Conservation (phyloP, 169 alveolate genomes). For the Plasmodium adleri region DNA sequence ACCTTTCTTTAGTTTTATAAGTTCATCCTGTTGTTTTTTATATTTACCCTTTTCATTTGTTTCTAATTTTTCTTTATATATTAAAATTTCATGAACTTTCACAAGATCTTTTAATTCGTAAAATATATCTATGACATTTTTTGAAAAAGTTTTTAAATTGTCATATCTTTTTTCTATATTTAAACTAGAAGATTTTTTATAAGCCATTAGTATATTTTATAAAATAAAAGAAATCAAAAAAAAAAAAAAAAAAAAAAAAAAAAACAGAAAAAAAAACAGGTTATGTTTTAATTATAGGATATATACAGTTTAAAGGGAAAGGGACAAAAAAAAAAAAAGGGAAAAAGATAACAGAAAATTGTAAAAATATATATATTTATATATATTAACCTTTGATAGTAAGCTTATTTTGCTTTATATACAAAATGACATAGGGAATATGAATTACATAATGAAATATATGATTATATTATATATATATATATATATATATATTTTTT, state of each 20-base stretch:
- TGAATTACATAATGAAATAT: not conserved
- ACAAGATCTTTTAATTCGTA: constrained; percentile 60
- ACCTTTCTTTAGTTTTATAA: constrained; percentile 32
- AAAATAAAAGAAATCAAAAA: not conserved
- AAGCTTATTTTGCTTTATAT: constrained; percentile 6
- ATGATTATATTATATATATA: not conserved
- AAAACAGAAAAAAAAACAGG: not conserved
- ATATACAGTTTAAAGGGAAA: not conserved
- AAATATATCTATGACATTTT: constrained; percentile 26
- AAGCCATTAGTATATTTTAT: constrained; percentile 15
- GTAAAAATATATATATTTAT: not conserved
- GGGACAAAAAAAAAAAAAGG: not conserved
- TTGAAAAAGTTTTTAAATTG: constrained; percentile 40
- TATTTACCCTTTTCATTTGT: constrained; percentile 33
- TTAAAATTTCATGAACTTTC: constrained; percentile 74
- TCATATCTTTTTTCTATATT: constrained; percentile 63
- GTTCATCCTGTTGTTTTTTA: constrained; percentile 51
- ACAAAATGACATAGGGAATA: not conserved
- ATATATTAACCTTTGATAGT: not conserved
- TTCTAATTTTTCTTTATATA: constrained; percentile 58
- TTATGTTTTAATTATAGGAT: not conserved
- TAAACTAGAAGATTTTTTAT: constrained; percentile 26
- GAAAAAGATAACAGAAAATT: not conserved
- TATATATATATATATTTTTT: not conserved
- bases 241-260: not conserved